Evolutionary conservation across 2,329 filamentous ascomycete species (phyloP).

Genomic region (Talaromyces piceae): DNA sequence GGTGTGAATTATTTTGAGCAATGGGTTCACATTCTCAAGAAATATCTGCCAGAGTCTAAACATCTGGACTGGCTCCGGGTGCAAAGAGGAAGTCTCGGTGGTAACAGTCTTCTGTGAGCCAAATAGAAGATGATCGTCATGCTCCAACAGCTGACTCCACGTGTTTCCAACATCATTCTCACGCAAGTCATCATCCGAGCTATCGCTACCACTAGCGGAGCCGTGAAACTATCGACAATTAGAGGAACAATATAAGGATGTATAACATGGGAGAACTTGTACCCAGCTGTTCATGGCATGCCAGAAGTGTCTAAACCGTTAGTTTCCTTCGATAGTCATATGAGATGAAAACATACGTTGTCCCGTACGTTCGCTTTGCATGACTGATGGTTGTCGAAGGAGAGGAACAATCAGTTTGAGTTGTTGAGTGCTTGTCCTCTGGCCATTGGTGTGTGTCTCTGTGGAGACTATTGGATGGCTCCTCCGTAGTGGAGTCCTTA

Average conservation of each 20-base stretch:
- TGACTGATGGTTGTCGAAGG: constrained; percentile 2
- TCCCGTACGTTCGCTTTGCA: neutral
- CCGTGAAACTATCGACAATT: constrained; percentile 6
- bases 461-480: constrained; percentile 11
- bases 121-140: constrained; percentile 48
- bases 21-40: constrained; percentile 60
- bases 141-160: constrained; percentile 39
- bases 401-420: neutral
- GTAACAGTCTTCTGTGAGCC: constrained; percentile 31
- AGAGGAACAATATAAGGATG: neutral
- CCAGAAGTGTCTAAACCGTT: constrained; percentile 5
- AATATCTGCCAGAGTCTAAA: constrained; percentile 56
- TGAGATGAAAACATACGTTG: constrained; percentile 4
- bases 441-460: neutral
- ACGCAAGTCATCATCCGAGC: constrained; percentile 22
- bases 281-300: constrained; percentile 8
- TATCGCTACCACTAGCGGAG: constrained; percentile 23
- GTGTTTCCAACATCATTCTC: constrained; percentile 36
- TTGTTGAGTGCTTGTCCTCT: neutral
- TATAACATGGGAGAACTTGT: neutral
- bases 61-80: constrained; percentile 56
- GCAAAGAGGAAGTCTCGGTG: constrained; percentile 44
- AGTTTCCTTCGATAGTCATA: neutral
- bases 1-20: constrained; percentile 61
- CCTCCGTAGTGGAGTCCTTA: constrained; percentile 18